Evolutionary conservation across 2,329 filamentous ascomycete genomes (phyloP).

Genomic region (Zalaria obscura): DNA sequence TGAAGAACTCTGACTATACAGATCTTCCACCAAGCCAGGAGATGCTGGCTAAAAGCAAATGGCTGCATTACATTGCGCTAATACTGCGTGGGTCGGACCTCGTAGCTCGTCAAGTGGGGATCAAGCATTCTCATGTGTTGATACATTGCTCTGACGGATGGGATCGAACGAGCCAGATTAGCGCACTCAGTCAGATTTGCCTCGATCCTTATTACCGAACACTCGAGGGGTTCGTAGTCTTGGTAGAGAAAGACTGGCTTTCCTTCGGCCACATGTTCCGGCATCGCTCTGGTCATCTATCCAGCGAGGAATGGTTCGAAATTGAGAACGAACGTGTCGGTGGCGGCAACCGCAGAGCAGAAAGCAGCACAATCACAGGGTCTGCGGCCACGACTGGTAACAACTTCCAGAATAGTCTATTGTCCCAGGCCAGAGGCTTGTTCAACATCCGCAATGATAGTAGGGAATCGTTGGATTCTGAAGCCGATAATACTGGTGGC

Average conservation of each 20-base stretch:
- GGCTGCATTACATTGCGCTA: constrained; percentile 77
- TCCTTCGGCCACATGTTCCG: constrained; percentile 98
- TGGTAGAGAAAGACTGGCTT: constrained; percentile 95
- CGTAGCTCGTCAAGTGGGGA: constrained; percentile 76
- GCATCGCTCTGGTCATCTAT: constrained; percentile 75
- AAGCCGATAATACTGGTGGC: constrained; percentile 25
- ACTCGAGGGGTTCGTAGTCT: constrained; percentile 81
- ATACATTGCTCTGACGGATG: constrained; percentile 98
- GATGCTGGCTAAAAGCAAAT: constrained; percentile 66
- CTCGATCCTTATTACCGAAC: constrained; percentile 93
- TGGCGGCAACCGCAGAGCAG: constrained; percentile 24
- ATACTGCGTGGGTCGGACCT: constrained; percentile 73
- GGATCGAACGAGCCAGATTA: constrained; percentile 93
- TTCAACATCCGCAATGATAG: constrained; percentile 70
- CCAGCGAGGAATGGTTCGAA: constrained; percentile 86
- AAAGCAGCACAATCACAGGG: constrained; percentile 41
- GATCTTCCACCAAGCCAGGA: constrained; percentile 71
- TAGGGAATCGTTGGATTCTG: constrained; percentile 50
- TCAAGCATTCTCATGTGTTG: constrained; percentile 85
- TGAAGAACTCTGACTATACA: constrained; percentile 86
- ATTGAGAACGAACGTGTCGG: constrained; percentile 68
- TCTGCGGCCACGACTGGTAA: constrained; percentile 51
- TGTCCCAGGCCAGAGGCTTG: constrained; percentile 67
- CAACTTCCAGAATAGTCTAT: constrained; percentile 69
- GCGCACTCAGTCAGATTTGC: constrained; percentile 81